Base-by-base conservation (phyloP, 2,329 filamentous ascomycete species). In the Celoporthe dispersa region DNA sequence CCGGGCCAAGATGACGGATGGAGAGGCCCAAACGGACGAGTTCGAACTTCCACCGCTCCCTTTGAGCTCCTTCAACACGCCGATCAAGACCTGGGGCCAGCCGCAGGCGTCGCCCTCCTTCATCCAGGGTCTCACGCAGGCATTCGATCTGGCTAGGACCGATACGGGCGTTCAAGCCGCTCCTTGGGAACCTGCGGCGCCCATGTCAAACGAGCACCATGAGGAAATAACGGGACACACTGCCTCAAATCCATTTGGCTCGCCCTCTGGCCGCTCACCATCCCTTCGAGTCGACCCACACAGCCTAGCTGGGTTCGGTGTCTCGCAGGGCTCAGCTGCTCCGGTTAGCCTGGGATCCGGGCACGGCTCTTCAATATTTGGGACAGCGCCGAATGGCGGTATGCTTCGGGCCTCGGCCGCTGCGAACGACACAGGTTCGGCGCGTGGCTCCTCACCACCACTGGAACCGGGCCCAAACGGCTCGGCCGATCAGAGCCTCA, bases 21-120 rank as follows among this genome's bases (percentile, higher is more conserved):
- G 76, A 33, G 76, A 73, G 11, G 75, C 74, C 39, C 80, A 81
- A 69, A 79, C 78, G 0, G 64, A 75, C 39, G 76, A 77, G 63
- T 39, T 71, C 16, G 75, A 75, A 12, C 61, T 73, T 2, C 64
- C 73, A 33, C 72, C 72, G 3, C 51, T 65, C 9, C 60, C 69
- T 25, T 44, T 65, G 39, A 66, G 59, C 12, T 37, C n/a, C 61
- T 37, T 33, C 53, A 66, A 66, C 3, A 70, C 68, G 16, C 68
- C 70, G 6, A 51, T 44, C 22, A 67, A 48, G 39, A 59, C 22
- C 14, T 44, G 37, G 55, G 19, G 37, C 25, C 60, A 63, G 25
- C 5, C 66, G 41, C 41, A 57, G 35, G 8, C 59, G 28, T 65
- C 69, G 31, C n/a, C 53, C 1, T 19, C 35, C 4, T 53, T 66